Evolutionary conservation across 177 flowering plant species (phyloP).

Genomic region (Vitis hybrid): DNA sequence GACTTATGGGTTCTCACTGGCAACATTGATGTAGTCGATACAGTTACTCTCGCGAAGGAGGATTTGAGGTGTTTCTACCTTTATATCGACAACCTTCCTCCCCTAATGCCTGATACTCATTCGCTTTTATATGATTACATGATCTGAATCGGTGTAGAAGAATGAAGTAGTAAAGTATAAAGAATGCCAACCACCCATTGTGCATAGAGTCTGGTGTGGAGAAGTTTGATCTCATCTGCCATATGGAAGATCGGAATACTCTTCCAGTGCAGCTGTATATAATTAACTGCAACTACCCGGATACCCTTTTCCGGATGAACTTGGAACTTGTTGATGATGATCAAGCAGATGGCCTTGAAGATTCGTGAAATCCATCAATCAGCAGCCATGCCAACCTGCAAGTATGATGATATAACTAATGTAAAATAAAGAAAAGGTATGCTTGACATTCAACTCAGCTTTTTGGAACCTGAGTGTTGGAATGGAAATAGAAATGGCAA

Average conservation of each 20-base stretch:
- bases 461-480: slow-evolving; percentile 33
- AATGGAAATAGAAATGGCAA: slow-evolving; percentile 20
- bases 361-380: background rate
- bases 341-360: slow-evolving; percentile 3
- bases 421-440: slow-evolving; percentile 10
- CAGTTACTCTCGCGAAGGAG: slow-evolving; percentile 49
- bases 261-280: slow-evolving; percentile 6
- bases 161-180: background rate
- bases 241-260: background rate
- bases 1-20: slow-evolving; percentile 74
- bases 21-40: slow-evolving; percentile 49
- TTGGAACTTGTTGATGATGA: slow-evolving; percentile 6
- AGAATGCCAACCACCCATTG: slow-evolving; percentile 23
- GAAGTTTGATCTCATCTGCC: slow-evolving; percentile 9
- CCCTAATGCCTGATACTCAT: slow-evolving; percentile 35
- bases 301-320: slow-evolving; percentile 8
- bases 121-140: slow-evolving; percentile 54
- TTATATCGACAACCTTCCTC: slow-evolving; percentile 56
- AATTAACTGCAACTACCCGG: background rate
- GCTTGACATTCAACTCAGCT: slow-evolving; percentile 30
- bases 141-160: slow-evolving; percentile 35
- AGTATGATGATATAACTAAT: background rate
- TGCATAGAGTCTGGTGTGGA: slow-evolving; percentile 24
- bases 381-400: slow-evolving; percentile 8
- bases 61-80: slow-evolving; percentile 54